Evolutionary conservation across 257 asterid species (phyloP), one percentile per base, ranked within the genome.

Genomic region (Lithospermum erythrorhizon): DNA sequence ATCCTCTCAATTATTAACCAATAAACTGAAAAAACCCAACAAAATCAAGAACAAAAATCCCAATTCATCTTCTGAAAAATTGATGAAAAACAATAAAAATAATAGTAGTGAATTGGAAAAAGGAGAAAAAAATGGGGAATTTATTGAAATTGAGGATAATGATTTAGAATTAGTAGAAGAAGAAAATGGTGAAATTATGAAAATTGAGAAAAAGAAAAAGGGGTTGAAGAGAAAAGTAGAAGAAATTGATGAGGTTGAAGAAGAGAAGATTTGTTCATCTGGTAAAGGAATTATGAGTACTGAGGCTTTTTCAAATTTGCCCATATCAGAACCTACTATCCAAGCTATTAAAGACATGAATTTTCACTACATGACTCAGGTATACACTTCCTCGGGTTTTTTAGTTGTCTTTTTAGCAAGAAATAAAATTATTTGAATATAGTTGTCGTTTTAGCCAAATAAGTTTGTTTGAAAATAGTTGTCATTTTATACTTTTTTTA

Each of bases 281-380:
- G 37, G 37, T 2, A 41, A 21, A 56, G 98, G 98, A 63, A 93
- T 93, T 69, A 89, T 86, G 97, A 89, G 91, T 61, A 56, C 65
- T 8, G 96, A 81, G 55, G 67, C 84, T n/a, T 93, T 93, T 61
- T 45, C 73, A 0, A 52, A 76, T 16, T 59, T 88, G 63, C 73
- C 78, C 1, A 23, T 88, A 21, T 88, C 98, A 0, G 93, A 81
- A 41, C 82, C 71, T 32, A 86, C 97, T 17, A 73, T 72, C 83
- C 83, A 80, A n/a, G 87, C 96, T 20, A 80, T 93, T 45, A 73
- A 81, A 62, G 99, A 86, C 6, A 71, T 81, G 83, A 81, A 82
- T 2, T 89, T 93, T 68, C 66, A 77, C 75, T 75, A 73, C 69
- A 93, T 93, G 99, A 93, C 97, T 61, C 89, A 89, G 97, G 99